Evolutionary conservation across 208 protist species (phyloP), one percentile per base, ranked within the genome.

Genomic region (Leishmania tarentolae): DNA sequence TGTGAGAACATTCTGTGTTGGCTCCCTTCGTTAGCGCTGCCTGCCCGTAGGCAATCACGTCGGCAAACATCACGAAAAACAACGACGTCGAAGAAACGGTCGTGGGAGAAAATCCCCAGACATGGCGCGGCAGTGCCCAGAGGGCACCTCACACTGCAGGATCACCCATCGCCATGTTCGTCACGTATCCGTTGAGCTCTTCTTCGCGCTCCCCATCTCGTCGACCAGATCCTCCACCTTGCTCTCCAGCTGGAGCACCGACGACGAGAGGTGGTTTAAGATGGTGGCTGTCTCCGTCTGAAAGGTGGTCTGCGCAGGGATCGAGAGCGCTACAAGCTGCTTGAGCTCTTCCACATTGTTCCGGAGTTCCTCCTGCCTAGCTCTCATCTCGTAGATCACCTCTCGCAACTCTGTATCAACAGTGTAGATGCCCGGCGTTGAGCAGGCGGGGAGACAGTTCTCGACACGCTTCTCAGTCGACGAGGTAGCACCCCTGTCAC

Each of bases 221-320:
- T 97, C 90, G 2, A 79, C 11, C 6, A 93, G 15, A 28, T 93
- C 91, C 1, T 97, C 94, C 17, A 95, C 40, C 74, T 93, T 94
- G 83, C 81, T 88, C 57, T 97, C 91, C 72, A 97, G 81, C 21
- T 92, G 81, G 17, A 97, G 78, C 73, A 97, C 78, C 24, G 91
- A 91, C 19, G 88, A 84, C 19, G 94, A 90, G 42, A 97, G 85
- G 75, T 95, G 87, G 75, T 93, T 92, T 19, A 97, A 82, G 31
- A 97, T 85, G 5, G 87, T 90, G 0, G 91, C 95, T 19, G 89
- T 86, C 74, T 97, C 94, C 24, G 65, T 88, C 35, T 88, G 88
- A 75, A 92, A 95, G 24, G 76, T 85, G 19, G 66, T 52, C 37
- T 88, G 82, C 19, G 70, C 47, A 7, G 75, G 61, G 40, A 86